These are phyloP conservation scores for Starmera stellimalicola DNA, from an alignment of 1,139 yeast genomes.

Conservation along the genomic window DNA sequence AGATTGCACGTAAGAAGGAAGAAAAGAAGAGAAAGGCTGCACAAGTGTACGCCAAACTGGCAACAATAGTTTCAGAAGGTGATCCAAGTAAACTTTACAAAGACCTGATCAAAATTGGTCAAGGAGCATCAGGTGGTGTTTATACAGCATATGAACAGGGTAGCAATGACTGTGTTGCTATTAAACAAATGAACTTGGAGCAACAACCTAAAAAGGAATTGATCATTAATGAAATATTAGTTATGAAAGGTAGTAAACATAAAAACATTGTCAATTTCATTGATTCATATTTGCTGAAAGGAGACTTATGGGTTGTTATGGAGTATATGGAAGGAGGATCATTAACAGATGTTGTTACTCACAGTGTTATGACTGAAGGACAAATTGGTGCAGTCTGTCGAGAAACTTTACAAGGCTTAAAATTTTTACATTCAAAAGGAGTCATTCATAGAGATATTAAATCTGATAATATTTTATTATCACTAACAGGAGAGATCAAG, in stretches of 20 bases:
- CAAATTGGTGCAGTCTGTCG: conserved; percentile 95
- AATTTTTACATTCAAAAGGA: conserved; percentile 85
- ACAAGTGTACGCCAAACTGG: conserved; percentile 60
- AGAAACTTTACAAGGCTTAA: conserved; percentile 79
- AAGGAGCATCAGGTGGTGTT: conserved; percentile 98
- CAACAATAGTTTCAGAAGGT: conserved; percentile 73
- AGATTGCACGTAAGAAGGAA: conserved; percentile 66
- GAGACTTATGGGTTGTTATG: conserved; percentile 94
- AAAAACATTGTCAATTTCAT: conserved; percentile 88
- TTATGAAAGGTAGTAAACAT: conserved; percentile 88
- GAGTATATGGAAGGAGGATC: conserved; percentile 99
- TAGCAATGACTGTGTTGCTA: conserved; percentile 66
- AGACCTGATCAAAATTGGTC: conserved; percentile 79
- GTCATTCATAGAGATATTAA: conserved; percentile 95
- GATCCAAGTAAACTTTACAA: conserved; percentile 74
- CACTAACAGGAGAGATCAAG: conserved; percentile 81
- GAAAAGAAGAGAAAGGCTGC: conserved; percentile 60
- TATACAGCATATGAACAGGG: conserved; percentile 75
- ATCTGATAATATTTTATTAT: conserved; percentile 81
- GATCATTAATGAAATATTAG: conserved; percentile 86
- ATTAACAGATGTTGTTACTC: conserved; percentile 89
- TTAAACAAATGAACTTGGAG: conserved; percentile 89
- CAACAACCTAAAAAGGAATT: conserved; percentile 94
- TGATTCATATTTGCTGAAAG: conserved; percentile 65
- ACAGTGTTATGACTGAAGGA: conserved; percentile 93